phyloP scores from a whole-genome alignment of 108 stramenopile genomes.

The Fistulifera solaris region DNA sequence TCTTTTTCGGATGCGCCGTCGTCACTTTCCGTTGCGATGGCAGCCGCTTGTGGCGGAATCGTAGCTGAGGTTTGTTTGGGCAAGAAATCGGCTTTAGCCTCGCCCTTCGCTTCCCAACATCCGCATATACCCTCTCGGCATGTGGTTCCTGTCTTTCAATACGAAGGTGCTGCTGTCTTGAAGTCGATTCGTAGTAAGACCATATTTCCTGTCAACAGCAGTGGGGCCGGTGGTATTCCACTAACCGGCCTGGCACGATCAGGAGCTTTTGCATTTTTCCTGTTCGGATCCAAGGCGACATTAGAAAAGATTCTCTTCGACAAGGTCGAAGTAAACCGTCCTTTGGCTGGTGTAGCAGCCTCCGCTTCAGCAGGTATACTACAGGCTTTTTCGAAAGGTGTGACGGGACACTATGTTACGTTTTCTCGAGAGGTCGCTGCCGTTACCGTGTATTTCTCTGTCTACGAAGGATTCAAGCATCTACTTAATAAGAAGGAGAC shows the following conservation, averaged over 20 bases:
- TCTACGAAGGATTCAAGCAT: slow-evolving; percentile 14
- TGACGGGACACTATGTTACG: not conserved
- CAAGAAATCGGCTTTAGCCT: not conserved
- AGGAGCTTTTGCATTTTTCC: too few species aligned
- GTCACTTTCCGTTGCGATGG: not conserved
- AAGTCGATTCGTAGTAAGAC: too few species aligned
- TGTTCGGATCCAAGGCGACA: too few species aligned
- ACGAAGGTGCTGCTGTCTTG: not conserved
- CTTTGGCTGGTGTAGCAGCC: too few species aligned
- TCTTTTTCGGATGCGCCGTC: not conserved
- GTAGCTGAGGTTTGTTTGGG: not conserved
- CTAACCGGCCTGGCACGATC: too few species aligned
- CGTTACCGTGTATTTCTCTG: slow-evolving; percentile 19
- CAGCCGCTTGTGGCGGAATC: not conserved
- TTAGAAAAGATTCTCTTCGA: too few species aligned
- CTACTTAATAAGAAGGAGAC: not conserved
- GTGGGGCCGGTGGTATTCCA: too few species aligned
- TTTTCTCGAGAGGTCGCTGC: slow-evolving; percentile 10
- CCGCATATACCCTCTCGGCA: slow-evolving; percentile 3
- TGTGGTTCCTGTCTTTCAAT: slow-evolving; percentile 16
- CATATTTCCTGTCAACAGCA: too few species aligned
- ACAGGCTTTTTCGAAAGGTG: not conserved
- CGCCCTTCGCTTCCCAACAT: not conserved
- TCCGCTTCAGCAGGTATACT: too few species aligned
- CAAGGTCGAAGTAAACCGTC: too few species aligned